Evolutionary conservation across 495 filamentous ascomycete genomes (phyloP).

Genomic region (Penicillium mononematosum): DNA sequence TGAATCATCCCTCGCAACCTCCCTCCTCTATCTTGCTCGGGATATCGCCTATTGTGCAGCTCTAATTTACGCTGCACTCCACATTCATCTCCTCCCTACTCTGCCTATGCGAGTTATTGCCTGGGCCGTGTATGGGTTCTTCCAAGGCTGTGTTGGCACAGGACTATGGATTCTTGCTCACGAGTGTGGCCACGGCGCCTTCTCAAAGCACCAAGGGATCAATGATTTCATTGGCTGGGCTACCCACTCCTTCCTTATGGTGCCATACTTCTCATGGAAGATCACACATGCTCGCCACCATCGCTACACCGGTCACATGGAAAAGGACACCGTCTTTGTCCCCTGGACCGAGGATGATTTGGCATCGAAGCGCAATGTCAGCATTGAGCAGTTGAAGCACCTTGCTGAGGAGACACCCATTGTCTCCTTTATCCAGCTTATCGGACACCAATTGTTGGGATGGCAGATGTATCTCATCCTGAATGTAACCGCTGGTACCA

Average conservation of each 20-base stretch:
- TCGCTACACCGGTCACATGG: slow-evolving; percentile 59
- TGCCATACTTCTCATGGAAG: slow-evolving; percentile 77
- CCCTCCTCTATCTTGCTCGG: slow-evolving; percentile 20
- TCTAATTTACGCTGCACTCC: slow-evolving; percentile 23
- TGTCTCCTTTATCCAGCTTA: slow-evolving; percentile 44
- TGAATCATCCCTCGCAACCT: slow-evolving; percentile 24
- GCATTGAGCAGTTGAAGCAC: slow-evolving; percentile 41
- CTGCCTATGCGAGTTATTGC: slow-evolving; percentile 19
- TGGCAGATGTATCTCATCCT: slow-evolving; percentile 57
- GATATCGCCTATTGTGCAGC: slow-evolving; percentile 22
- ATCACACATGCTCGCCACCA: slow-evolving; percentile 73
- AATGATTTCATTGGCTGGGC: slow-evolving; percentile 70
- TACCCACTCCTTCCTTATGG: slow-evolving; percentile 62
- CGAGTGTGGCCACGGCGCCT: slow-evolving; percentile 55
- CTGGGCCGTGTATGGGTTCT: slow-evolving; percentile 24
- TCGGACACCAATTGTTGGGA: slow-evolving; percentile 55
- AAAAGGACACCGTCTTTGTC: slow-evolving; percentile 60
- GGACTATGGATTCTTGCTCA: slow-evolving; percentile 32
- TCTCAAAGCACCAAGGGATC: slow-evolving; percentile 58
- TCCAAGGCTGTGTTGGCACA: slow-evolving; percentile 30
- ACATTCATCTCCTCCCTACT: slow-evolving; percentile 27
- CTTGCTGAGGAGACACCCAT: slow-evolving; percentile 59
- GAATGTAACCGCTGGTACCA: slow-evolving; percentile 53
- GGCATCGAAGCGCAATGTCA: slow-evolving; percentile 31
- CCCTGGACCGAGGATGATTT: slow-evolving; percentile 48